Evolutionary conservation across 768 basidiomycete species (phyloP).

Genomic region (Podaxis rugospora): DNA sequence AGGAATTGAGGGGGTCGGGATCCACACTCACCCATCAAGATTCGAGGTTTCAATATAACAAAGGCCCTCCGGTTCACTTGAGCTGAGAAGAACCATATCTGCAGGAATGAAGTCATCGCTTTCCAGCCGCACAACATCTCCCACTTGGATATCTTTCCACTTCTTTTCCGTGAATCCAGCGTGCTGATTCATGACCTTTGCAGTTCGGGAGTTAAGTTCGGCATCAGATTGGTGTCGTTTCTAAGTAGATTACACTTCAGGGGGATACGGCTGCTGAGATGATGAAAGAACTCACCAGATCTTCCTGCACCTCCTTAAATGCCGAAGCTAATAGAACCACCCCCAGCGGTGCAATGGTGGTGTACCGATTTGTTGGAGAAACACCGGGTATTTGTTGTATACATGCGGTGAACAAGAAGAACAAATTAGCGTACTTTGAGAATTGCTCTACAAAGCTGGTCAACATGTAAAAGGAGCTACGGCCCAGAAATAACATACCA

Average conservation of each 20-base stretch:
- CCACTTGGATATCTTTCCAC: slow-evolving; percentile 89
- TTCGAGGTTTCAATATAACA: slow-evolving; percentile 99
- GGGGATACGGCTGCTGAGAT: background rate
- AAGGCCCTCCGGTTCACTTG: slow-evolving; percentile 93
- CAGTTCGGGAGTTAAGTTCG: slow-evolving; percentile 80
- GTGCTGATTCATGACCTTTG: slow-evolving; percentile 68
- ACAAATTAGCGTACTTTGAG: slow-evolving; percentile 96
- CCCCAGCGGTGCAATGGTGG: slow-evolving; percentile 88
- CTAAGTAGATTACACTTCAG: slow-evolving; percentile 29
- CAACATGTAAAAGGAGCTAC: slow-evolving; percentile 3
- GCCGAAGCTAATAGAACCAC: slow-evolving; percentile 91
- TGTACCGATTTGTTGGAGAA: slow-evolving; percentile 93
- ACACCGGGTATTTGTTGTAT: slow-evolving; percentile 99
- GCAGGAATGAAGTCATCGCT: slow-evolving; percentile 95
- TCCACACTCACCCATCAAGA: slow-evolving; percentile 75
- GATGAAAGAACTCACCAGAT: slow-evolving; percentile 56
- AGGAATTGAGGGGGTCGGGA: background rate
- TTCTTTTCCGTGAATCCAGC: slow-evolving; percentile 67
- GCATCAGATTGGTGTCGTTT: slow-evolving; percentile 97
- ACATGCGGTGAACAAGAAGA: slow-evolving; percentile 96
- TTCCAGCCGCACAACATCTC: slow-evolving; percentile 89
- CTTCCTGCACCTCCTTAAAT: slow-evolving; percentile 94
- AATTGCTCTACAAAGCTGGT: slow-evolving; percentile 72
- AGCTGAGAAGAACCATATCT: slow-evolving; percentile 81
- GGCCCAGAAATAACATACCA: slow-evolving; percentile 42